These are phyloP conservation scores for Extremus antarcticus DNA, from an alignment of 495 filamentous ascomycete genomes.

Conservation along the genomic window DNA sequence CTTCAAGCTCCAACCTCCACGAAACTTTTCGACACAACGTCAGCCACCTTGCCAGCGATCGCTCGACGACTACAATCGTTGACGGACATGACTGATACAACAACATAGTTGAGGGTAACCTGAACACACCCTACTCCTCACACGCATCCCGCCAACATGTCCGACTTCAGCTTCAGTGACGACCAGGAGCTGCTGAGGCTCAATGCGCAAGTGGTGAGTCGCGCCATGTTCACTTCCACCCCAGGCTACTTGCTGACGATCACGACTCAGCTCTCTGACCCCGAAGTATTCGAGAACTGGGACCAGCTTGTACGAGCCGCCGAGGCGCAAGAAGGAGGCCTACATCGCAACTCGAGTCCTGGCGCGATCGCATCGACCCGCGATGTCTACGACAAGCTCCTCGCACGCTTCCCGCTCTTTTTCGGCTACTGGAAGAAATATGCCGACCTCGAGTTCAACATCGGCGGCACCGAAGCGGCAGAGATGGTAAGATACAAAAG, in stretches of 20 bases:
- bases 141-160: slow-evolving; percentile 15
- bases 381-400: slow-evolving; percentile 79
- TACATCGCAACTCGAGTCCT: slow-evolving; percentile 93
- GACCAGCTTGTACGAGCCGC: slow-evolving; percentile 79
- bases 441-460: slow-evolving; percentile 93
- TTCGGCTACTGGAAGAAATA: slow-evolving; percentile 99
- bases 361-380: slow-evolving; percentile 80
- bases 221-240: neutral
- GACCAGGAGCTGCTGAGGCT: slow-evolving; percentile 75
- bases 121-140: no score
- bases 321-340: slow-evolving; percentile 77
- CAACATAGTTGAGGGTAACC: no score
- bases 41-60: no score
- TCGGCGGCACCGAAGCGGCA: slow-evolving; percentile 91
- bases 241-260: slow-evolving; percentile 2
- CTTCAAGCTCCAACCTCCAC: no score
- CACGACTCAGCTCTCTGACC: slow-evolving; percentile 42
- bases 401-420: slow-evolving; percentile 88
- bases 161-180: slow-evolving; percentile 59
- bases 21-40: no score
- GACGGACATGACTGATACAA: no score
- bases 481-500: slow-evolving; percentile 64
- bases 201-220: slow-evolving; percentile 63
- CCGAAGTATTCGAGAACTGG: slow-evolving; percentile 92
- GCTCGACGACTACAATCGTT: no score